These are phyloP conservation scores for Ogataea trehaloabstinens DNA, from an alignment of 805 yeast genomes.

Conservation along the genomic window DNA sequence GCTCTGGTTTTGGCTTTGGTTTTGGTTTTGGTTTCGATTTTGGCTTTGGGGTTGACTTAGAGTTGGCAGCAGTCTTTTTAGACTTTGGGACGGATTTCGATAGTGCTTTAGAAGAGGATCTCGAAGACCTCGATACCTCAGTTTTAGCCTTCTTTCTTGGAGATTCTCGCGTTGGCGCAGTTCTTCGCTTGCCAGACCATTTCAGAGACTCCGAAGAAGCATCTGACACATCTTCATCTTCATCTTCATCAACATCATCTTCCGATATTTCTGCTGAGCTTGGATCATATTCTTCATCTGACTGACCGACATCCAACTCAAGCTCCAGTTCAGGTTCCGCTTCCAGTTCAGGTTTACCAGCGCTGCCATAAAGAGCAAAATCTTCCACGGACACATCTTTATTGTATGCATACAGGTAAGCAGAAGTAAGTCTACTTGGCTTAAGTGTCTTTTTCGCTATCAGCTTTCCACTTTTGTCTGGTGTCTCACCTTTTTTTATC, in stretches of 20 bases:
- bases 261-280: constrained; percentile 25
- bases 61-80: background rate
- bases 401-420: constrained; percentile 28
- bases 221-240: constrained; percentile 29
- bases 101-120: background rate
- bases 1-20: constrained; percentile 9
- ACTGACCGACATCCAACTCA: constrained; percentile 5
- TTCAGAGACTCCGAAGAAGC: constrained; percentile 1
- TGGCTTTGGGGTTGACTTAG: constrained; percentile 18
- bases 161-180: constrained; percentile 2
- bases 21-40: constrained; percentile 14
- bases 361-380: constrained; percentile 40
- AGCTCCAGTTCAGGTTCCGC: constrained; percentile 5
- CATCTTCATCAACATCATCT: no score
- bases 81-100: background rate
- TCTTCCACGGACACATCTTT: constrained; percentile 49
- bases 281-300: constrained; percentile 22
- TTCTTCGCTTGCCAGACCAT: background rate
- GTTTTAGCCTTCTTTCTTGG: constrained; percentile 14
- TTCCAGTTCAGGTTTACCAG: constrained; percentile 35
- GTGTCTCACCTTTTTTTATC: constrained; percentile 27
- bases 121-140: background rate
- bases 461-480: constrained; percentile 34
- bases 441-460: constrained; percentile 54
- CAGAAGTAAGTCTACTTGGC: constrained; percentile 26